Percentiles rank a stretch among this genome's conserved stretches.
Evolutionary conservation across 2,329 filamentous ascomycete species (phyloP).

Genomic region (Xylariaceae sp.): DNA sequence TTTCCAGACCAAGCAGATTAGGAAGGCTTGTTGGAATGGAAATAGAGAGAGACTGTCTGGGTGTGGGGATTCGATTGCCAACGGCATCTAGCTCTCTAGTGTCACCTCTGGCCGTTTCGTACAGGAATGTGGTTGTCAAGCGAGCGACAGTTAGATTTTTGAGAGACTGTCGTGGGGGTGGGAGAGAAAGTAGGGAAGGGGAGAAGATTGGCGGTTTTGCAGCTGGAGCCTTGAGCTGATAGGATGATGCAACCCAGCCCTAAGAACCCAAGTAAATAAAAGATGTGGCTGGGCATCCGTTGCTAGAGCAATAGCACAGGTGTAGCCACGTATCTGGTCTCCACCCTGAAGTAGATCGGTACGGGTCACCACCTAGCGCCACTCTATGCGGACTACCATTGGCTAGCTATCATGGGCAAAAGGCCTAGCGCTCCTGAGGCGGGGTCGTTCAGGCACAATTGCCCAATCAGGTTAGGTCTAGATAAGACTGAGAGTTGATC

Average conservation of each 20-base stretch:
- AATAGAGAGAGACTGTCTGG: constrained; percentile 22
- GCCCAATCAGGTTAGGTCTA: too few relatives aligned
- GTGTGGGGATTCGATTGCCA: constrained; percentile 20
- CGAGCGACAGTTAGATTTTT: constrained; percentile 16
- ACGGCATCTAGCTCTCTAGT: constrained; percentile 24
- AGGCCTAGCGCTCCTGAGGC: neutral
- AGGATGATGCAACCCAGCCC: constrained; percentile 17
- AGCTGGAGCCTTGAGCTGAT: neutral
- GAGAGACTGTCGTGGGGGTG: constrained; percentile 13
- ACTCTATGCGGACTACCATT: neutral
- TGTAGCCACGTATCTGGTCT: constrained; percentile 16
- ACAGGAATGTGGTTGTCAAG: constrained; percentile 13
- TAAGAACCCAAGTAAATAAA: constrained; percentile 25
- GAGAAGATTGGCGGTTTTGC: constrained; percentile 20
- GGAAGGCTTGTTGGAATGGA: constrained; percentile 20
- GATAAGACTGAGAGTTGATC: too few relatives aligned
- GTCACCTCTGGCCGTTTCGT: constrained; percentile 22
- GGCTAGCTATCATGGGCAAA: neutral
- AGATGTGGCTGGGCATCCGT: constrained; percentile 29
- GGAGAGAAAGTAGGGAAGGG: constrained; percentile 8
- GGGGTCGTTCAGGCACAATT: neutral
- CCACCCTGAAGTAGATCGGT: neutral
- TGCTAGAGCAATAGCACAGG: constrained; percentile 24
- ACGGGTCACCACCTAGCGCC: too few relatives aligned
- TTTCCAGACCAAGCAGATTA: constrained; percentile 18